Evolutionary conservation across 1,139 yeast species (phyloP), one percentile per base, ranked within the genome.

Genomic region (Saccharomyces pastorianus): DNA sequence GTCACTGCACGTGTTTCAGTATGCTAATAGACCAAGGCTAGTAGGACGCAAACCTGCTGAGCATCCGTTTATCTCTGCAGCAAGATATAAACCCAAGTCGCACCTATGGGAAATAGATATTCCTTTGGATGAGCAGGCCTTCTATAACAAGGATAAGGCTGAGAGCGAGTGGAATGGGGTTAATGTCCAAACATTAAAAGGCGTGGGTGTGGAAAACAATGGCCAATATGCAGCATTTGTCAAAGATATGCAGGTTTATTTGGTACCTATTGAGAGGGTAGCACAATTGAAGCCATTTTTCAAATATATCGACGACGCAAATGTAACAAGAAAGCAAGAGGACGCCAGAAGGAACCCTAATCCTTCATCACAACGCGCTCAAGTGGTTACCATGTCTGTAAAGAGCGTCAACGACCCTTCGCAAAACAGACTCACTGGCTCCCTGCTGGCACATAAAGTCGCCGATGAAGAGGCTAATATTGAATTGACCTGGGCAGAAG

Each of bases 271-370:
- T 1, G 79, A 81, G 51, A 77, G 83, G 26, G 81, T 88, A 0
- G 82, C 86, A 0, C 98, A 91, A 69, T 69, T 93, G 59, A 78
- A 96, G 63, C 95, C 98, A 1, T 80, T 81, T 58, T 89, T 93
- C 72, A 80, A 78, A 59, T 88, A 90, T 66, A 81, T 90, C 52
- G 95, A 87, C 65, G 80, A 68, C 70, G 71, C 53, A 62, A 70
- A 54, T 62, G 64, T 60, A 67, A 70, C 61, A 55, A 61, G 60
- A 65, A 56, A 74, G 72, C 59, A 68, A 64, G 59, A 71, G 68
- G 66, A 76, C 53, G 64, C 63, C 53, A 71, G 66, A 58, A 68
- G 66, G 57, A 80, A 75, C 51, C 75, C 74, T 41, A 77, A 76
- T 52, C 77, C 78, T 42, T 73, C 76, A 47, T 55, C 64, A 9